Percentiles rank a stretch among this genome's conserved stretches.
These are phyloP conservation scores for Marasmius oreades DNA, from an alignment of 1,284 basidiomycete species.

Conservation along the genomic window DNA sequence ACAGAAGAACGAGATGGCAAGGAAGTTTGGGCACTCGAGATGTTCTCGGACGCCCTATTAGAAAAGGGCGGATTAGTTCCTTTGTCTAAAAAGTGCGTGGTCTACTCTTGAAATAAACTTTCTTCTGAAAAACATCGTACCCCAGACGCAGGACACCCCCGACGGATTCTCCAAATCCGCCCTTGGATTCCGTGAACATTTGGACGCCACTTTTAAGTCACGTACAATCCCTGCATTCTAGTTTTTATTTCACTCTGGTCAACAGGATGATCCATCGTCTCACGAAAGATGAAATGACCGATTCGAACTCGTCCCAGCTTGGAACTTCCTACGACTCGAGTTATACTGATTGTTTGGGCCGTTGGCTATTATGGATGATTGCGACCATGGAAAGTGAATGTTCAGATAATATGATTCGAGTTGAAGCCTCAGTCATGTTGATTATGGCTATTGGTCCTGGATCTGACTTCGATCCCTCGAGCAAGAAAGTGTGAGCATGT, in stretches of 20 bases:
- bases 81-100: slow-evolving; percentile 68
- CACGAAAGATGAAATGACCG: neutral
- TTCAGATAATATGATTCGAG: slow-evolving; percentile 34
- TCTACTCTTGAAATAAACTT: neutral
- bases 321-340: slow-evolving; percentile 28
- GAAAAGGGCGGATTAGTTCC: slow-evolving; percentile 73
- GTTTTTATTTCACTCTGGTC: slow-evolving; percentile 51
- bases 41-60: slow-evolving; percentile 60
- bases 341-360: slow-evolving; percentile 57
- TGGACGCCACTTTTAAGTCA: slow-evolving; percentile 73
- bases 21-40: slow-evolving; percentile 64
- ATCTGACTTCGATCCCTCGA: slow-evolving; percentile 17
- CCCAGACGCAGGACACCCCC: slow-evolving; percentile 59
- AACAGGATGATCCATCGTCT: slow-evolving; percentile 47
- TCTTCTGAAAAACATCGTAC: slow-evolving; percentile 12
- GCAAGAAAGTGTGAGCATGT: slow-evolving; percentile 34
- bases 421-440: slow-evolving; percentile 42
- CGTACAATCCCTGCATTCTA: slow-evolving; percentile 53
- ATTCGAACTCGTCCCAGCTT: neutral
- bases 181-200: slow-evolving; percentile 49
- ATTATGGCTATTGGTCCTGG: slow-evolving; percentile 46
- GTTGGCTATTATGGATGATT: slow-evolving; percentile 64
- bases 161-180: slow-evolving; percentile 44
- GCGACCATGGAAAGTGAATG: slow-evolving; percentile 33
- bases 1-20: slow-evolving; percentile 39